A percentile compares a stretch with the other conserved stretches of the same genome.
phyloP scores from a whole-genome alignment of 495 filamentous ascomycete genomes.

The Aspergillus kassunensis region DNA sequence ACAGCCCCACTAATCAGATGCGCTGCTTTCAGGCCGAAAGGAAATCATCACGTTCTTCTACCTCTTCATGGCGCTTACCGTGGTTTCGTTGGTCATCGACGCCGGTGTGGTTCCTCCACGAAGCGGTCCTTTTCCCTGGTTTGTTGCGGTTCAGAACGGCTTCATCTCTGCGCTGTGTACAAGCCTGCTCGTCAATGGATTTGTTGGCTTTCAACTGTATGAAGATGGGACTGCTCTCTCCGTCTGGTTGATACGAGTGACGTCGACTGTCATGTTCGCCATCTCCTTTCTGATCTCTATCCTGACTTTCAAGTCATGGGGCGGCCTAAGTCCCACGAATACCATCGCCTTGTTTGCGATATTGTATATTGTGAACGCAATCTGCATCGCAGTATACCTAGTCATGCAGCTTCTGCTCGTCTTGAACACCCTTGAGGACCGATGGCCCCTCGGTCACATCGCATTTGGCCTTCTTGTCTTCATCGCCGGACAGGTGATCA shows the following conservation, averaged over 20 bases:
- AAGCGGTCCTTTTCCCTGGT: slow-evolving; percentile 80
- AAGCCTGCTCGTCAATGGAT: slow-evolving; percentile 92
- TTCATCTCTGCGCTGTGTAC: slow-evolving; percentile 84
- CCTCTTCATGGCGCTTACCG: slow-evolving; percentile 85
- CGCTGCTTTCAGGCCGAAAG: slow-evolving; percentile 68
- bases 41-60: slow-evolving; percentile 99
- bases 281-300: slow-evolving; percentile 84
- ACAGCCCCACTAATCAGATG: background rate
- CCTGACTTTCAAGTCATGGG: slow-evolving; percentile 90
- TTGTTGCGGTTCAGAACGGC: slow-evolving; percentile 85
- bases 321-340: slow-evolving; percentile 76
- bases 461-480: slow-evolving; percentile 91
- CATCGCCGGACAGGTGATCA: slow-evolving; percentile 83
- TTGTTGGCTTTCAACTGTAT: slow-evolving; percentile 97
- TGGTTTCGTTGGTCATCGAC: slow-evolving; percentile 86
- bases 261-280: slow-evolving; percentile 75
- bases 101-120: slow-evolving; percentile 86
- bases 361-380: slow-evolving; percentile 84
- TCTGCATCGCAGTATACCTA: slow-evolving; percentile 83
- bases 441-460: slow-evolving; percentile 94
- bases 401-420: slow-evolving; percentile 85
- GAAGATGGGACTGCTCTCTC: slow-evolving; percentile 96
- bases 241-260: slow-evolving; percentile 83
- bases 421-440: slow-evolving; percentile 83
- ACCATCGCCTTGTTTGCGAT: slow-evolving; percentile 89